Percentiles rank a stretch among this genome's conserved stretches.
These are phyloP conservation scores for Malus orientalis DNA, from an alignment of 306 rosid genomes.

Conservation along the genomic window DNA sequence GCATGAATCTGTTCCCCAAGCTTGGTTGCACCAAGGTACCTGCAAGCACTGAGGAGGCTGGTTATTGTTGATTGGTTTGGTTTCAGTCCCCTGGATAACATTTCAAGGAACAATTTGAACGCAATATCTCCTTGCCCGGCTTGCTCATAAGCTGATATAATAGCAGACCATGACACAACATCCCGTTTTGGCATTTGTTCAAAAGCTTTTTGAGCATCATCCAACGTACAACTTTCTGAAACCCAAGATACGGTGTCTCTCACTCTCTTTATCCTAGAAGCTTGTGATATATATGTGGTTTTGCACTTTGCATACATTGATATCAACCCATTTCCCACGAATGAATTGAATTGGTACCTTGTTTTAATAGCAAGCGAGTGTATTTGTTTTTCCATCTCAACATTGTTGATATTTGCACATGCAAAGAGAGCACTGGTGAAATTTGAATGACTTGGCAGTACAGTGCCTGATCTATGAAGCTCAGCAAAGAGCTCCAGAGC, in stretches of 20 bases:
- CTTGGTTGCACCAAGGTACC: slow-evolving; percentile 8
- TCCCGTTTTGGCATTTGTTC: slow-evolving; percentile 24
- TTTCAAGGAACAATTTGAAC: slow-evolving; percentile 21
- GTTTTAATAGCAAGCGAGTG: slow-evolving; percentile 28
- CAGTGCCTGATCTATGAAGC: slow-evolving; percentile 25
- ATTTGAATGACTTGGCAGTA: slow-evolving; percentile 14
- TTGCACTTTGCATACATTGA: slow-evolving; percentile 29
- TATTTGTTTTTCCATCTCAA: slow-evolving; percentile 20
- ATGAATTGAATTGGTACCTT: slow-evolving; percentile 22
- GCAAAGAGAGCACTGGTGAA: slow-evolving; percentile 31
- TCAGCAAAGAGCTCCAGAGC: slow-evolving; percentile 25
- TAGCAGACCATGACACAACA: slow-evolving; percentile 30
- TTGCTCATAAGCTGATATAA: slow-evolving; percentile 30
- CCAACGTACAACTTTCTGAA: slow-evolving; percentile 13
- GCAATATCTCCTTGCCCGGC: slow-evolving; percentile 15
- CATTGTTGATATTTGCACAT: slow-evolving; percentile 19
- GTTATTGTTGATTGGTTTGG: slow-evolving; percentile 14
- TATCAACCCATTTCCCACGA: slow-evolving; percentile 29
- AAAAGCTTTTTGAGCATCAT: slow-evolving; percentile 22
- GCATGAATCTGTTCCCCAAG: slow-evolving; percentile 29
- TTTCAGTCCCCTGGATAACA: slow-evolving; percentile 15
- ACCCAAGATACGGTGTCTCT: slow-evolving; percentile 23
- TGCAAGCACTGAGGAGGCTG: slow-evolving; percentile 27
- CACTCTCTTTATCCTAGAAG: slow-evolving; percentile 8
- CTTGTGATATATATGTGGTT: slow-evolving; percentile 6